Evolutionary conservation across 257 asterid species (phyloP).

Genomic region (Verbena officinalis): DNA sequence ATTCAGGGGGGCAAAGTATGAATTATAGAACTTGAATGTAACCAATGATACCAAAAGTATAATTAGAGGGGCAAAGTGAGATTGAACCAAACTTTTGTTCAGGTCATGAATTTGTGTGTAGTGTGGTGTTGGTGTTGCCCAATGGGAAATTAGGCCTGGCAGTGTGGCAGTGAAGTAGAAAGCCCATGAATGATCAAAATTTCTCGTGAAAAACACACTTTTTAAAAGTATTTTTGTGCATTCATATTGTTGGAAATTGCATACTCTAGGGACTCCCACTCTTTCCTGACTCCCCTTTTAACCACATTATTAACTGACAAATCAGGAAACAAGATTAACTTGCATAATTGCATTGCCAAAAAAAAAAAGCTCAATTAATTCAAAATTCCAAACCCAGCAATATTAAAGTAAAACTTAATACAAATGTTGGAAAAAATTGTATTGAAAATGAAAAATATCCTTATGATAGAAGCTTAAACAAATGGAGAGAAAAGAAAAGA

Average conservation of each 20-base stretch:
- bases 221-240: background rate
- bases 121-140: slow-evolving; percentile 6
- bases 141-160: background rate
- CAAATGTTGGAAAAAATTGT: too few relatives aligned
- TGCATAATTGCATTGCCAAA: slow-evolving; percentile 1
- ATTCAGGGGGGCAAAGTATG: too few relatives aligned
- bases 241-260: slow-evolving; percentile 47
- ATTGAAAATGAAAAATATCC: background rate
- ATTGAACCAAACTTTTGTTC: background rate
- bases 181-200: slow-evolving; percentile 2
- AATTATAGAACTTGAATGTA: too few relatives aligned
- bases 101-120: background rate
- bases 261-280: slow-evolving; percentile 41
- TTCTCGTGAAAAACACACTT: slow-evolving; percentile 22
- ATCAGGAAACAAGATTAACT: slow-evolving; percentile 13
- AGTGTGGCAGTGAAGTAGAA: slow-evolving; percentile 7
- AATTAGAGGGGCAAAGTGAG: too few relatives aligned
- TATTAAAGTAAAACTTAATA: too few relatives aligned
- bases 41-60: too few relatives aligned
- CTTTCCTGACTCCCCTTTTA: slow-evolving; percentile 25
- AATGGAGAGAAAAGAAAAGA: background rate
- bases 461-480: slow-evolving; percentile 27
- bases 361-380: too few relatives aligned
- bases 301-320: slow-evolving; percentile 22
- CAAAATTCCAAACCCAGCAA: too few relatives aligned